Percentiles rank a stretch among this genome's conserved stretches.
Evolutionary conservation across 768 basidiomycete genomes (phyloP).

Genomic region (Krasilnikovozyma curviuscula): DNA sequence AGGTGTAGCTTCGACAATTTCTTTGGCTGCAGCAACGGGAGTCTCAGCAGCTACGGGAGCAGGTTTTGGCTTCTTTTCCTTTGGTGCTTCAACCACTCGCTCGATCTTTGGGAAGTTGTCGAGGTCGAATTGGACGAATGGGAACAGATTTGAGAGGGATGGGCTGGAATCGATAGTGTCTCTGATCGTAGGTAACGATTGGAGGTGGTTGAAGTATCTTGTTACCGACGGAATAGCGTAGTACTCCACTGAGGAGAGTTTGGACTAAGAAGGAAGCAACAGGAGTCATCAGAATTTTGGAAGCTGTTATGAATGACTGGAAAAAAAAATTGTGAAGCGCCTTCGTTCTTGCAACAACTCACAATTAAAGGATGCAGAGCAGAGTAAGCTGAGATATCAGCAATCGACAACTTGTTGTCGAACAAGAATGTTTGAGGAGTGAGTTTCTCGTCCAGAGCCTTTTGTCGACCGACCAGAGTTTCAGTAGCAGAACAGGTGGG

Average conservation of each 20-base stretch:
- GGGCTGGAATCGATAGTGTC: neutral
- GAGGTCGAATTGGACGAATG: conserved; percentile 8
- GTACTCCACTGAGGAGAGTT: conserved; percentile 50
- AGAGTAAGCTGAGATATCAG: conserved; percentile 79
- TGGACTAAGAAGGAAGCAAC: conserved; percentile 34
- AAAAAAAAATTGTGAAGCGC: neutral
- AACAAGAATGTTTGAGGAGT: conserved; percentile 75
- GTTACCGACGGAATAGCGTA: conserved; percentile 62
- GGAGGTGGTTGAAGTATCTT: conserved; percentile 90
- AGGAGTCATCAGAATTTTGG: neutral
- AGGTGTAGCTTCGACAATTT: neutral
- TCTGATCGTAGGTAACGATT: conserved; percentile 32
- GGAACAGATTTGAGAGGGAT: neutral
- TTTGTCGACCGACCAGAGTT: too few relatives aligned
- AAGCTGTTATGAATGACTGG: neutral
- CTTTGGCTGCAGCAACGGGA: conserved; percentile 5
- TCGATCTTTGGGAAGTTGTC: conserved; percentile 5
- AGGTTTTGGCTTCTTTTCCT: conserved; percentile 35
- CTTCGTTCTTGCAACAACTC: conserved; percentile 22
- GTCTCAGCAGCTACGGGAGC: conserved; percentile 19
- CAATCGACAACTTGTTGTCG: conserved; percentile 63
- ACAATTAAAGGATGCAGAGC: conserved; percentile 69
- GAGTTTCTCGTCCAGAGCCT: too few relatives aligned
- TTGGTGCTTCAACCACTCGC: conserved; percentile 32
- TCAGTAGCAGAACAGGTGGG: too few relatives aligned